A percentile compares a stretch with the other conserved stretches of the same genome.
These are phyloP conservation scores for Chaetomium sp. DNA, from an alignment of 2,329 filamentous ascomycete genomes.

Conservation along the genomic window DNA sequence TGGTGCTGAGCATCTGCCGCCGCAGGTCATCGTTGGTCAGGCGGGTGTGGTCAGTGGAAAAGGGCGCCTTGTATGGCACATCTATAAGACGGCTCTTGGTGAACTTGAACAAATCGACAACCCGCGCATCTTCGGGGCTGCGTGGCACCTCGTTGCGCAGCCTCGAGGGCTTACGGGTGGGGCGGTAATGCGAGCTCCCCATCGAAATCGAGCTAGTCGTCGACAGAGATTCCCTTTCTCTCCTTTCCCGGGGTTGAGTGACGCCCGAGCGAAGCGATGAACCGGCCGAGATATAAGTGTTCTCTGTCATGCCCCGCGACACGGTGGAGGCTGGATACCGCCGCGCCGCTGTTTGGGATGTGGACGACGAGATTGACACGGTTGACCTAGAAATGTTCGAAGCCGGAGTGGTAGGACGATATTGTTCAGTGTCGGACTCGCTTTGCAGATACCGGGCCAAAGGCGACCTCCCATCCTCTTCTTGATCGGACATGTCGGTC, in stretches of 20 bases:
- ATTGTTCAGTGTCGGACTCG: conserved; percentile 62
- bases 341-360: conserved; percentile 52
- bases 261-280: conserved; percentile 55
- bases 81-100: conserved; percentile 79
- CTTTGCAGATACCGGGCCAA: conserved; percentile 72
- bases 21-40: conserved; percentile 79
- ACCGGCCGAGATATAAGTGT: conserved; percentile 69
- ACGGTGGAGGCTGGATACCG: conserved; percentile 52
- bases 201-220: conserved; percentile 54
- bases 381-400: conserved; percentile 60
- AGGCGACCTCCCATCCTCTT: conserved; percentile 76
- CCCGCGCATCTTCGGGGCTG: conserved; percentile 72
- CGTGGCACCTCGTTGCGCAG: conserved; percentile 78
- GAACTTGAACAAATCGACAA: conserved; percentile 82
- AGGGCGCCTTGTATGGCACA: conserved; percentile 75
- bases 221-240: conserved; percentile 58
- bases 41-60: conserved; percentile 57
- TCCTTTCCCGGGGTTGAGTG: conserved; percentile 31
- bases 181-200: conserved; percentile 50
- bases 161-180: conserved; percentile 61
- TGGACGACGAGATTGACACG: conserved; percentile 62
- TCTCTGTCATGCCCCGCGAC: conserved; percentile 61
- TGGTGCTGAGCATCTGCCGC: conserved; percentile 85
- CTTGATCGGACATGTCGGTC: conserved; percentile 67
- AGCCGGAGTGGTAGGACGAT: conserved; percentile 67